Conservation (phyloP, 108 stramenopile genomes). For the Stephanodiscus minutulus region DNA sequence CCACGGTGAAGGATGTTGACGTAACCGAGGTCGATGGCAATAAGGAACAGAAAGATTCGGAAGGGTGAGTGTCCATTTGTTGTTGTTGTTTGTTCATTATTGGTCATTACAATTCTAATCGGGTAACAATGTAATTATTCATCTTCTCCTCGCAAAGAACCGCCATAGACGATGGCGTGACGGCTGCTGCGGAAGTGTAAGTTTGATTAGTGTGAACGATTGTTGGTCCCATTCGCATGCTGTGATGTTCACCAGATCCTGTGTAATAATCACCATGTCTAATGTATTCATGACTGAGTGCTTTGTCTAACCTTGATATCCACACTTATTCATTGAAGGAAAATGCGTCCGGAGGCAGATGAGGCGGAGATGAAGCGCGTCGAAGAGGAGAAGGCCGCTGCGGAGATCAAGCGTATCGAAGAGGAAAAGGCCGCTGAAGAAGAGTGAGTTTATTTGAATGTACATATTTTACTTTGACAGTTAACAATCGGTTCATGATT, state of each 20-base stretch:
- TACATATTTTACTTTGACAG: not conserved
- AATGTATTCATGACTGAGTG: not conserved
- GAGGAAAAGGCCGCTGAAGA: not conserved
- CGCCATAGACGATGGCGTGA: not conserved
- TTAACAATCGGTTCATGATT: not conserved
- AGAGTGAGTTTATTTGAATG: slow-evolving; percentile 1
- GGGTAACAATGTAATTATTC: too few relatives aligned
- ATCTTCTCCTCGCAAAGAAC: too few relatives aligned
- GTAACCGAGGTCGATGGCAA: too few relatives aligned
- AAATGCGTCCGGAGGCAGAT: not conserved
- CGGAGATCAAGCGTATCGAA: not conserved
- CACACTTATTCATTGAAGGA: not conserved
- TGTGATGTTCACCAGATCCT: not conserved
- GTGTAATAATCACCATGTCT: too few relatives aligned
- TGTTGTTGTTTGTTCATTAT: too few relatives aligned
- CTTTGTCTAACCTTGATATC: not conserved
- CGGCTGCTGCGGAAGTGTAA: slow-evolving; percentile 6
- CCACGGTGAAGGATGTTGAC: not conserved
- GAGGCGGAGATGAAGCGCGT: not conserved
- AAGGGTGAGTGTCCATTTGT: too few relatives aligned
- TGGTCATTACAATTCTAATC: too few relatives aligned
- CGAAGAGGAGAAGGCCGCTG: slow-evolving; percentile 5
- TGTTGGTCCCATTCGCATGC: not conserved
- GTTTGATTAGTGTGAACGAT: not conserved
- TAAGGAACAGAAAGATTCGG: not conserved